Conservation (phyloP, 73 alveolate species). For the Tetrahymena malaccensis region DNA sequence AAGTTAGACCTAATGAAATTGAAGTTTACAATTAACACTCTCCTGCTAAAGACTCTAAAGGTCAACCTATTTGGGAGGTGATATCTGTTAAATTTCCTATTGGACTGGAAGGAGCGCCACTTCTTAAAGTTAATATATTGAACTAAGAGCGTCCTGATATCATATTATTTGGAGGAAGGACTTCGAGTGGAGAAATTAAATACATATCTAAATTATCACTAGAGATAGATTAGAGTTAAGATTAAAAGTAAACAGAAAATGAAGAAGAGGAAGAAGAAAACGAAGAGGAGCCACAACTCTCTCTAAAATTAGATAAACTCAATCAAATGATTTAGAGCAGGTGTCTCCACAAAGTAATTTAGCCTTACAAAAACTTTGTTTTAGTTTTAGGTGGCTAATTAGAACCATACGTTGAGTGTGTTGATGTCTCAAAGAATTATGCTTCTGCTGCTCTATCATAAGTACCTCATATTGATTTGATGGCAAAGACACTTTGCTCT, state of each 20-base stretch:
- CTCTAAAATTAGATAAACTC: background rate
- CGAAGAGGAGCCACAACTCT: background rate
- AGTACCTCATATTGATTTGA: background rate
- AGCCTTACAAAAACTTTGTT: background rate
- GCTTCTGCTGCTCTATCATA: background rate
- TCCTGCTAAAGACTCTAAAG: background rate
- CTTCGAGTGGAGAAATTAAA: background rate
- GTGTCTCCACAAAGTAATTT: background rate
- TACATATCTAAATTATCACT: background rate
- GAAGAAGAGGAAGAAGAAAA: background rate
- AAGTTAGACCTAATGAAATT: background rate
- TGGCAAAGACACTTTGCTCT: background rate
- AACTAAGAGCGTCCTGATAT: background rate
- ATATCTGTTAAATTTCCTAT: background rate
- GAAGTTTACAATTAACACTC: background rate
- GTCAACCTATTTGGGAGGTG: background rate
- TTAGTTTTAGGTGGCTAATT: background rate
- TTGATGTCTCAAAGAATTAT: background rate
- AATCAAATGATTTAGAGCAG: background rate
- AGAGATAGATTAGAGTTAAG: background rate
- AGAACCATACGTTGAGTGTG: background rate
- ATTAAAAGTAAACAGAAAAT: background rate
- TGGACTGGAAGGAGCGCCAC: background rate
- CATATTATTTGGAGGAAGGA: background rate
- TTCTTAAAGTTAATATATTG: background rate